phyloP scores from a whole-genome alignment of 495 filamentous ascomycete species.

The Aspergillus cristatus region DNA sequence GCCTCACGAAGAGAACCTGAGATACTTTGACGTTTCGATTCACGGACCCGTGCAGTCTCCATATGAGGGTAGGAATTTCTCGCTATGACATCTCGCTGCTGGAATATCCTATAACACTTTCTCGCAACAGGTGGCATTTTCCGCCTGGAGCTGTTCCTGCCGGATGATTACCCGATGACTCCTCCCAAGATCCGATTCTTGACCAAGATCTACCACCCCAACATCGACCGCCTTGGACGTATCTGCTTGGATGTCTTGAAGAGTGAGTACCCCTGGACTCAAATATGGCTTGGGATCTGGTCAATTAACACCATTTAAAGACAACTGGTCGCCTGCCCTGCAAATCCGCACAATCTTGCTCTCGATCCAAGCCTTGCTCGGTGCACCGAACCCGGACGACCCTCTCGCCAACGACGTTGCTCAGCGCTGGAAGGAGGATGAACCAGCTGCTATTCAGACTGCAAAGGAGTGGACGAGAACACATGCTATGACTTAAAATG shows the following conservation, averaged over 20 bases:
- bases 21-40: constrained; percentile 96
- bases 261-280: constrained; percentile 45
- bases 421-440: constrained; percentile 96
- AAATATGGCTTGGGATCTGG: neutral
- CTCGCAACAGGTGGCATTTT: constrained; percentile 70
- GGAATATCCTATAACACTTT: neutral
- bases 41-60: constrained; percentile 90
- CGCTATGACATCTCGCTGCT: neutral
- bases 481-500: constrained; percentile 54
- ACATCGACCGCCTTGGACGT: constrained; percentile 93
- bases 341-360: constrained; percentile 97
- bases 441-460: constrained; percentile 80
- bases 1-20: constrained; percentile 96
- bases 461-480: constrained; percentile 81
- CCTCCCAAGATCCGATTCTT: constrained; percentile 97
- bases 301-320: constrained; percentile 33
- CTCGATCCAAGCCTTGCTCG: constrained; percentile 92
- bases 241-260: constrained; percentile 98
- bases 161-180: constrained; percentile 98
- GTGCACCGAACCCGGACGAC: constrained; percentile 95
- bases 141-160: constrained; percentile 96
- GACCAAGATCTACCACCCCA: constrained; percentile 98
- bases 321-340: constrained; percentile 97
- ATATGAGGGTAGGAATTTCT: constrained; percentile 63
- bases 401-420: constrained; percentile 94